A percentile compares a stretch with the other conserved stretches of the same genome.
These are phyloP conservation scores for Knoxia roxburghii DNA, from an alignment of 257 asterid species.

Conservation along the genomic window DNA sequence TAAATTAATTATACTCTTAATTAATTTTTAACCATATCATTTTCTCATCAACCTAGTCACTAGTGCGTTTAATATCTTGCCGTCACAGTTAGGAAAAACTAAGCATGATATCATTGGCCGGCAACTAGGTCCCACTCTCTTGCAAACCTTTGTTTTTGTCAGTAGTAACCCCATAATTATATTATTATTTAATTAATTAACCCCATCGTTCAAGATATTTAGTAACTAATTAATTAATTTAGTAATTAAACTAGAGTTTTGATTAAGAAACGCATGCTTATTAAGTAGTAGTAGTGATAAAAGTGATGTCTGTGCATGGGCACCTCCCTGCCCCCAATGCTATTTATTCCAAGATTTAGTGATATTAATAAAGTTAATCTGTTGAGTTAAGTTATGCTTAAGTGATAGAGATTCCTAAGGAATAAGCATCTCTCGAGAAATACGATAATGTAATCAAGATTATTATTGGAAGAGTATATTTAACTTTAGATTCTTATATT, in stretches of 20 bases:
- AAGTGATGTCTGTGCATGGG: neutral
- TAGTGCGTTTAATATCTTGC: constrained; percentile 23
- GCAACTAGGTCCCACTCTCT: constrained; percentile 47
- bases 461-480: no score
- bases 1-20: no score
- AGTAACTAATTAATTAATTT: no score
- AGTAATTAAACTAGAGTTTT: constrained; percentile 6
- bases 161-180: no score
- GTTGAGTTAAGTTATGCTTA: constrained; percentile 4
- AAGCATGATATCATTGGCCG: constrained; percentile 81
- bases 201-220: constrained; percentile 22
- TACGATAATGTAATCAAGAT: constrained; percentile 3
- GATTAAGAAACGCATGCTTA: constrained; percentile 32
- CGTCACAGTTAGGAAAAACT: constrained; percentile 33
- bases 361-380: neutral
- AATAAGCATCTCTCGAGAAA: constrained; percentile 6
- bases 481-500: neutral
- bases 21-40: constrained; percentile 26
- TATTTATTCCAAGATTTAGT: neutral
- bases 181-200: no score
- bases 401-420: constrained; percentile 12
- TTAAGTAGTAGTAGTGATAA: constrained; percentile 5
- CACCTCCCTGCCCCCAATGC: neutral
- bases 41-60: constrained; percentile 28
- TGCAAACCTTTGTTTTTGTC: no score